Percentiles rank a stretch among this genome's conserved stretches.
Evolutionary conservation across 164 flowering plant genomes (phyloP).

Genomic region (Tinospora cordifolia): DNA sequence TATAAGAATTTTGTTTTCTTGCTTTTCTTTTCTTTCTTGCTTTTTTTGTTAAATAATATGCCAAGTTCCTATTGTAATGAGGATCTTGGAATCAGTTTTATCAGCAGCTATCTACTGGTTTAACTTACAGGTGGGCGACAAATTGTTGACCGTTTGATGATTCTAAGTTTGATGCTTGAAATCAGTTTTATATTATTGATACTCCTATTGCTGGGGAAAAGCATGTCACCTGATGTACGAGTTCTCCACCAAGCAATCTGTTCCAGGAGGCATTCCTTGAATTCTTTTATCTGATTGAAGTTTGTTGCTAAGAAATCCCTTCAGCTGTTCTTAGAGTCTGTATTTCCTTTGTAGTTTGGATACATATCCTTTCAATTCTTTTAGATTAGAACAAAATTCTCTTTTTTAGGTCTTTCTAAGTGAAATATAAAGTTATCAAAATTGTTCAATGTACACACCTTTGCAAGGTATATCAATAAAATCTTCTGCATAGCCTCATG

Average conservation of each 20-base stretch:
- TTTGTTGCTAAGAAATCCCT: not conserved
- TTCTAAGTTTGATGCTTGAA: conserved; percentile 36
- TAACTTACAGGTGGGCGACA: conserved; percentile 96
- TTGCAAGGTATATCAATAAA: conserved; percentile 2
- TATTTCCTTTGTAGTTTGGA: conserved; percentile 4
- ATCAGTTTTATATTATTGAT: conserved; percentile 43
- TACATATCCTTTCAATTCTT: not conserved
- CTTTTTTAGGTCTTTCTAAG: not conserved
- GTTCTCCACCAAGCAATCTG: not conserved
- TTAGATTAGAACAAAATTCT: not conserved
- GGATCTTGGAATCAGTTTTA: conserved; percentile 60
- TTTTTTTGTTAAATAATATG: too few species aligned
- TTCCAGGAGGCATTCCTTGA: not conserved
- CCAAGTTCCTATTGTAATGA: conserved; percentile 40
- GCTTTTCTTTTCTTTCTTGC: too few species aligned
- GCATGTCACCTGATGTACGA: conserved; percentile 9
- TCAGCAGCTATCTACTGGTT: conserved; percentile 98
- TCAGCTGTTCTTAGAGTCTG: not conserved
- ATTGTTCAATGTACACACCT: conserved; percentile 9
- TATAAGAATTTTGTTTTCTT: not conserved
- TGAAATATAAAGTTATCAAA: not conserved
- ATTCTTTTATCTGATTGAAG: not conserved
- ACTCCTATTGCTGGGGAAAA: conserved; percentile 43
- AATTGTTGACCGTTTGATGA: conserved; percentile 36
- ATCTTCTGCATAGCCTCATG: not conserved